phyloP scores from a whole-genome alignment of 306 rosid species.

The Coriaria nepalensis region DNA sequence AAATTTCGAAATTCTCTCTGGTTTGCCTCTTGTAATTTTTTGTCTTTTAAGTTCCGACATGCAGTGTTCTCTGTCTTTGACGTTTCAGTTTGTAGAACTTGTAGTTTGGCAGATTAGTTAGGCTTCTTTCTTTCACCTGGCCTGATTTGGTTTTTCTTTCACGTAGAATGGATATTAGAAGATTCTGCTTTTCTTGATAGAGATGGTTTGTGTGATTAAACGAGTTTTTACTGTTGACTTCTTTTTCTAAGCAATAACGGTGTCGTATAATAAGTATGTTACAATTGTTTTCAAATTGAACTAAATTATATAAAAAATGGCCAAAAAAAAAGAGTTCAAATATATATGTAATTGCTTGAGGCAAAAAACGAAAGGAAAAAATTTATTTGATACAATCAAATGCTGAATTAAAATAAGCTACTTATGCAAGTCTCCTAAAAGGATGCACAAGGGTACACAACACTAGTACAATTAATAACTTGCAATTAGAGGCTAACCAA shows the following conservation, averaged over 20 bases:
- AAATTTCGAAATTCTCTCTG: neutral
- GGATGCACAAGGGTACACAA: constrained; percentile 15
- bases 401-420: too few relatives aligned
- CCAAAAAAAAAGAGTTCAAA: too few relatives aligned
- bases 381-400: too few relatives aligned
- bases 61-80: too few relatives aligned
- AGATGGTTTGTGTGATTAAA: constrained; percentile 29
- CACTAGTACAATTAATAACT: neutral
- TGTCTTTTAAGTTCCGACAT: constrained; percentile 2
- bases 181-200: constrained; percentile 24
- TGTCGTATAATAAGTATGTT: too few relatives aligned
- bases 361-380: too few relatives aligned
- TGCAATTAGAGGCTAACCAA: constrained; percentile 36
- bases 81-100: constrained; percentile 8
- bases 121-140: constrained; percentile 7
- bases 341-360: too few relatives aligned
- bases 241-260: too few relatives aligned
- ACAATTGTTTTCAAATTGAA: too few relatives aligned
- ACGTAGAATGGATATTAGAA: constrained; percentile 27
- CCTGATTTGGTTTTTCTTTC: constrained; percentile 14
- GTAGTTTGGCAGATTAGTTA: constrained; percentile 24
- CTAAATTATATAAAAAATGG: too few relatives aligned
- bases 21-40: constrained; percentile 1
- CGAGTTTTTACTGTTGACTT: constrained; percentile 4
- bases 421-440: constrained; percentile 6